Conservation (phyloP, 1,284 basidiomycete species). For the Vanrija humicola region DNA sequence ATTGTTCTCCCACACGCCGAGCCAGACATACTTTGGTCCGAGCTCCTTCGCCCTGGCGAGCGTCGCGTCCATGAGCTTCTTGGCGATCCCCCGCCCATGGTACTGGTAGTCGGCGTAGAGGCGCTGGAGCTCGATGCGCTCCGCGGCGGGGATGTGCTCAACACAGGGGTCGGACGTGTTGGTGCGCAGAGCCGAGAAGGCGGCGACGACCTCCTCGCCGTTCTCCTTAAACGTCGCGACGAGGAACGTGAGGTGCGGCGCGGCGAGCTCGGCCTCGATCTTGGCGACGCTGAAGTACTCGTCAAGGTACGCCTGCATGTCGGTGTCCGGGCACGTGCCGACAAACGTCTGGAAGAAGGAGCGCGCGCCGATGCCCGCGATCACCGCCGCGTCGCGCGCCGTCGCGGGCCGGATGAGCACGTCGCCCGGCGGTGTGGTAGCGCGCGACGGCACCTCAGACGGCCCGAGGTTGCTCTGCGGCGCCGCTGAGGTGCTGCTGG, state of each 20-base stretch:
- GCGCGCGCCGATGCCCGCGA: conserved; percentile 5
- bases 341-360: conserved; percentile 12
- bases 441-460: conserved; percentile 3
- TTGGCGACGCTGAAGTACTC: conserved; percentile 7
- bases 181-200: conserved; percentile 7
- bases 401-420: conserved; percentile 30
- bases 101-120: conserved; percentile 13
- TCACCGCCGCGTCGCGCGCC: conserved; percentile 1
- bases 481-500: not conserved
- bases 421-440: not conserved
- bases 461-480: conserved; percentile 8
- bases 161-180: conserved; percentile 8
- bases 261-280: conserved; percentile 3
- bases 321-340: conserved; percentile 8
- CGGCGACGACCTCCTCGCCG: not conserved
- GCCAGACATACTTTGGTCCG: conserved; percentile 27
- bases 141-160: conserved; percentile 2
- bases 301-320: conserved; percentile 11
- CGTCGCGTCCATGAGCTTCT: conserved; percentile 14
- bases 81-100: conserved; percentile 31
- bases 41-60: conserved; percentile 14
- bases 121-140: conserved; percentile 13
- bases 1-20: conserved; percentile 38
- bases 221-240: conserved; percentile 1
- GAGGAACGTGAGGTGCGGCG: not conserved